Evolutionary conservation across 2,329 filamentous ascomycete species (phyloP).

Genomic region (Aureobasidium sp.): DNA sequence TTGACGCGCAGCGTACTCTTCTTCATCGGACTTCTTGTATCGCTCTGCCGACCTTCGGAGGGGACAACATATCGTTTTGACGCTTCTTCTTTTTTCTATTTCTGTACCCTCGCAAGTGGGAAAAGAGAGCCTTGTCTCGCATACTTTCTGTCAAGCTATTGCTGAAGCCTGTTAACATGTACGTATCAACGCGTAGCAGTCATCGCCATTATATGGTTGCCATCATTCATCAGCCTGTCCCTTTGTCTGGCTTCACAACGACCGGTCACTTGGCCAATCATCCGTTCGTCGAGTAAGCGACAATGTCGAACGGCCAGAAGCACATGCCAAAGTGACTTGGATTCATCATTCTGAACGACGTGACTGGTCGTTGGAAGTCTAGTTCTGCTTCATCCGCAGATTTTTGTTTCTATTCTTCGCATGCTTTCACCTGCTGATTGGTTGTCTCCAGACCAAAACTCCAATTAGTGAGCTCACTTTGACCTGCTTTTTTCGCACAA

Average conservation of each 20-base stretch:
- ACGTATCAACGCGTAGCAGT: conserved; percentile 13
- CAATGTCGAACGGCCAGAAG: not conserved
- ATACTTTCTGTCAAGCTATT: conserved; percentile 1
- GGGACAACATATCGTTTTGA: conserved; percentile 4
- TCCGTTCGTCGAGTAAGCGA: not conserved
- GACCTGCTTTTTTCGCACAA: not conserved
- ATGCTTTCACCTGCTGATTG: not conserved
- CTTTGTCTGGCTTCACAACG: not conserved
- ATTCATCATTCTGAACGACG: not conserved
- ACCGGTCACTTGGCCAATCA: not conserved
- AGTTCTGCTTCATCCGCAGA: not conserved
- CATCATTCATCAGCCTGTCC: not conserved
- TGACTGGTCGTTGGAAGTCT: conserved; percentile 6
- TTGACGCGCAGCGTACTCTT: not conserved
- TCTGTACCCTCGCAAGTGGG: not conserved
- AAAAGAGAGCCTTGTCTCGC: not conserved
- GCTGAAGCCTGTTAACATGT: conserved; percentile 11
- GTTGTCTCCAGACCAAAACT: not conserved
- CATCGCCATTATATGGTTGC: not conserved
- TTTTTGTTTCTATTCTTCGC: not conserved
- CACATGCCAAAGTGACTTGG: not conserved
- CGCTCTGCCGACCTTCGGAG: not conserved
- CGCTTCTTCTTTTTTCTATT: conserved; percentile 11
- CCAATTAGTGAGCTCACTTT: not conserved
- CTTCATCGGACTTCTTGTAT: conserved; percentile 6